Evolutionary conservation across 2,329 filamentous ascomycete genomes (phyloP).

Genomic region (Talaromyces rugulosus): DNA sequence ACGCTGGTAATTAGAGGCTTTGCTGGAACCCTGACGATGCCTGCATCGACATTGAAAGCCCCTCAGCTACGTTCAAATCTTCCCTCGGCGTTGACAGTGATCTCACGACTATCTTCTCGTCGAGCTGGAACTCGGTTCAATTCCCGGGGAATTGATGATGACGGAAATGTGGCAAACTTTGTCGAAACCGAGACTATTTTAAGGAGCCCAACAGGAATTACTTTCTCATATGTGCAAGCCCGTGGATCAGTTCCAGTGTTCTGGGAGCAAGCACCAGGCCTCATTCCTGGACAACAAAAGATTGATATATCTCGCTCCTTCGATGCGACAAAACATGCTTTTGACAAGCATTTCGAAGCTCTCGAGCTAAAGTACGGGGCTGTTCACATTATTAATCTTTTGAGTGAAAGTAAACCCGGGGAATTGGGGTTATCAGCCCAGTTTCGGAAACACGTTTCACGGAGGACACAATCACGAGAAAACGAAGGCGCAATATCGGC

Average conservation of each 20-base stretch:
- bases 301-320: slow-evolving; percentile 83
- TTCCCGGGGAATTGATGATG: slow-evolving; percentile 93
- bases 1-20: slow-evolving; percentile 94
- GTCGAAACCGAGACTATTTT: slow-evolving; percentile 96
- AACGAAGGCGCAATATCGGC: slow-evolving; percentile 48
- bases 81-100: slow-evolving; percentile 80
- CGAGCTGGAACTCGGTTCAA: slow-evolving; percentile 95
- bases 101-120: slow-evolving; percentile 84
- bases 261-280: slow-evolving; percentile 88
- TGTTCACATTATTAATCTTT: slow-evolving; percentile 85
- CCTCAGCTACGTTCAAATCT: slow-evolving; percentile 63
- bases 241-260: slow-evolving; percentile 92
- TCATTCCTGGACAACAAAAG: slow-evolving; percentile 90
- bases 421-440: slow-evolving; percentile 78
- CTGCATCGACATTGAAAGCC: slow-evolving; percentile 68
- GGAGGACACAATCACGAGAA: slow-evolving; percentile 64
- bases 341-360: slow-evolving; percentile 91
- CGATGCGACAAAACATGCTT: slow-evolving; percentile 89
- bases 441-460: slow-evolving; percentile 72
- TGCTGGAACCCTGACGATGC: slow-evolving; percentile 80
- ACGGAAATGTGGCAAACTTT: slow-evolving; percentile 96
- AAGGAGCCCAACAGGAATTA: slow-evolving; percentile 70
- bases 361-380: slow-evolving; percentile 83
- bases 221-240: slow-evolving; percentile 91
- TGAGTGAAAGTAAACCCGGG: slow-evolving; percentile 83